Evolutionary conservation across 306 rosid genomes (phyloP).

Genomic region (Quercus bicolor): DNA sequence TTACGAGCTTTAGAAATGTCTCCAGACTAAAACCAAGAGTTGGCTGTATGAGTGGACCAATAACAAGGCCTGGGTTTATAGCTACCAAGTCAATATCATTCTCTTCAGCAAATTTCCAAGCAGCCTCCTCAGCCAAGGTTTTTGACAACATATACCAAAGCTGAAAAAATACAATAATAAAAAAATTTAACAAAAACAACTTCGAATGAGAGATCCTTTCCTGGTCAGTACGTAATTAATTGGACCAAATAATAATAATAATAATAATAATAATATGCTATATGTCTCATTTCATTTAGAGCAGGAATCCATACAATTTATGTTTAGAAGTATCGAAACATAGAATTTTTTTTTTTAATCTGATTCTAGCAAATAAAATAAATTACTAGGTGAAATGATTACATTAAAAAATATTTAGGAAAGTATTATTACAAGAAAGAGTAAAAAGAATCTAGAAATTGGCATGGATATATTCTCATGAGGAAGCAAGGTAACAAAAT

Average conservation of each 20-base stretch:
- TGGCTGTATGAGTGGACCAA: constrained; percentile 36
- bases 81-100: neutral
- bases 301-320: neutral
- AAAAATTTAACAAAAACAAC: too few species aligned
- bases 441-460: too few species aligned
- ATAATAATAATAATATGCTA: neutral
- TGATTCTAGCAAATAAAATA: neutral
- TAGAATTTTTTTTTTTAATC: neutral
- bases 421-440: too few species aligned
- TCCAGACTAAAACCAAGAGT: neutral
- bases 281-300: neutral
- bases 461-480: too few species aligned
- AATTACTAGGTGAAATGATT: too few species aligned
- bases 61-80: constrained; percentile 17
- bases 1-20: neutral
- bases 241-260: too few species aligned
- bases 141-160: constrained; percentile 20
- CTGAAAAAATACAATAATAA: neutral
- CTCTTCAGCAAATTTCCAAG: constrained; percentile 27
- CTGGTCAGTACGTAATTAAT: too few species aligned
- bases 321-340: neutral
- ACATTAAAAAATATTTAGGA: too few species aligned
- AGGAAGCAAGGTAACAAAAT: too few species aligned
- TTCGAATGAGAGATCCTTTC: neutral
- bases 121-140: constrained; percentile 36